Evolutionary conservation across 352 stramenopile genomes (phyloP), one percentile per base, ranked within the genome.

Genomic region (Hyaloperonospora brassicae): DNA sequence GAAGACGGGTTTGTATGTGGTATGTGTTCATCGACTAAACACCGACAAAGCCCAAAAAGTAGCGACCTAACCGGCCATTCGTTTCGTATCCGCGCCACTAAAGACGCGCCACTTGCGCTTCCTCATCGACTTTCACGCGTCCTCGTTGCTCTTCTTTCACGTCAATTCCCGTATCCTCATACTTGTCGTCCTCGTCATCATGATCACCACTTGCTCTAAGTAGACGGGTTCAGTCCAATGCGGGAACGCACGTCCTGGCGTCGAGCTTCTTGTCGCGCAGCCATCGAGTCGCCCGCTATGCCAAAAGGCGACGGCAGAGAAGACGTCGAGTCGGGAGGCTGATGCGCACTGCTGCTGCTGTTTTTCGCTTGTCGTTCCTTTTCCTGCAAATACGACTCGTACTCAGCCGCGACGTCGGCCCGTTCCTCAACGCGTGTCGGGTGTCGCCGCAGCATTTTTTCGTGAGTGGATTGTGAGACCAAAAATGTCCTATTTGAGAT

Each of bases 371-470:
- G 51, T 21, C 42, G 48, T 47, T 84, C 55, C 61, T 86, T 89
- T 40, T 81, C 69, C 27, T 68, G 54, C 31, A 85, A 38, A 54
- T 89, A 89, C 10, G 52, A 41, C 58, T 85, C 73, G 68, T 86
- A 89, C 67, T 89, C 79, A 10, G 79, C 79, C 48, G 76, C 69
- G 14, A 87, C 75, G 52, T 87, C 75, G 7, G 77, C 71, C 46
- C 71, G 73, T 48, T 86, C 73, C 47, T 89, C 76, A 46, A 89
- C 73, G 17, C 76, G 75, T 42, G 78, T 84, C 25, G 78, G 72
- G 47, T 74, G 76, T 44, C 58, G 47, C 8, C 58, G 39, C 21
- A 61, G 48, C 58, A 62, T 70, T 42, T 42, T 14, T 5, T 42
- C 34, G n/a, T 11, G 5, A 42, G 10, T 8, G 4, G 27, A 34